phyloP scores from a whole-genome alignment of 768 basidiomycete genomes.

The Albatrellus ellisii region DNA sequence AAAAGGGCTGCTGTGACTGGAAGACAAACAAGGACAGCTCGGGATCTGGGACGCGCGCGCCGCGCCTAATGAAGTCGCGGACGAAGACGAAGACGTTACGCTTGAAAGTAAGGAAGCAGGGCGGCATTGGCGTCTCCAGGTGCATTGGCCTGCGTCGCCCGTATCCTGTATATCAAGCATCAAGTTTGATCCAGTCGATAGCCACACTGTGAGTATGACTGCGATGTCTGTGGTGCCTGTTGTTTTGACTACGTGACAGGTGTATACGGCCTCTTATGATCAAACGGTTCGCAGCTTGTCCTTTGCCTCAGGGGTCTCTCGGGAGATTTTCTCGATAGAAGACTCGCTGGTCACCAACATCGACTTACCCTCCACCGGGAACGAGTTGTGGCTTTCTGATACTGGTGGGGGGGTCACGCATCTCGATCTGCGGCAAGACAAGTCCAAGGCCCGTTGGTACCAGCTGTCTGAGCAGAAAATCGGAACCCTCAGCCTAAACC shows the following conservation, averaged over 20 bases:
- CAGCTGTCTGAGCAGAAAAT: constrained; percentile 61
- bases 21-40: constrained; percentile 74
- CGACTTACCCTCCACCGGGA: constrained; percentile 51
- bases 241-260: constrained; percentile 23
- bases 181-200: constrained; percentile 63
- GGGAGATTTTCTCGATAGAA: constrained; percentile 52
- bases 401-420: constrained; percentile 58
- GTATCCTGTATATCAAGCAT: constrained; percentile 71
- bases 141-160: constrained; percentile 73
- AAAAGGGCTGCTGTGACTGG: not conserved
- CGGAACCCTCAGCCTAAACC: constrained; percentile 71
- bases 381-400: constrained; percentile 83
- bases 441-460: constrained; percentile 44
- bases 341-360: constrained; percentile 55
- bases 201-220: constrained; percentile 46
- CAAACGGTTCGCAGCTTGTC: constrained; percentile 63
- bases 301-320: constrained; percentile 59
- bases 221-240: no score
- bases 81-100: constrained; percentile 27
- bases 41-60: constrained; percentile 84
- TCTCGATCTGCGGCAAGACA: constrained; percentile 55
- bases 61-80: constrained; percentile 44
- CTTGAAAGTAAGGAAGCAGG: constrained; percentile 61
- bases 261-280: constrained; percentile 77
- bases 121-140: constrained; percentile 67